Conservation (phyloP, 139 green algal genomes). For the Chlamydomonas schloesseri region DNA sequence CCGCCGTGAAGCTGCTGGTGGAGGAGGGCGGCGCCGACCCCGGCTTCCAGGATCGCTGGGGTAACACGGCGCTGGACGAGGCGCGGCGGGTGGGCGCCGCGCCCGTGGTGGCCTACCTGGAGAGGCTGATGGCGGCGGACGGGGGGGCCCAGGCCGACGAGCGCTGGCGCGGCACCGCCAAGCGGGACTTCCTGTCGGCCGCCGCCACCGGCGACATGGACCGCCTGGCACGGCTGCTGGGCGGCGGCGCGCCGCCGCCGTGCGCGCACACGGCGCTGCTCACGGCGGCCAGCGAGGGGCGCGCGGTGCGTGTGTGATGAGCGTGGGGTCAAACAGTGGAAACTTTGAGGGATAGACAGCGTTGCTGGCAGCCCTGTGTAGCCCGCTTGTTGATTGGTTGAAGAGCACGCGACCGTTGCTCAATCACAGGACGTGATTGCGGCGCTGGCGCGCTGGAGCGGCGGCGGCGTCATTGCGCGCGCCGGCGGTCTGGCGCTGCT, state of each 20-base stretch:
- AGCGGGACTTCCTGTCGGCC: slow-evolving; percentile 13
- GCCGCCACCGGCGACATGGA: slow-evolving; percentile 43
- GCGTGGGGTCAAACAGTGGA: too few species aligned
- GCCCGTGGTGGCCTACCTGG: slow-evolving; percentile 46
- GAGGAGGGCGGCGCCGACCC: slow-evolving; percentile 50
- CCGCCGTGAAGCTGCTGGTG: slow-evolving; percentile 54
- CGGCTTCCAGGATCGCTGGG: slow-evolving; percentile 56
- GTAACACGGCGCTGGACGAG: slow-evolving; percentile 62
- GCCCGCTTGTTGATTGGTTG: too few species aligned
- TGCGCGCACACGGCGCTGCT: slow-evolving; percentile 63
- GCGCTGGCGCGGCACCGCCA: not conserved
- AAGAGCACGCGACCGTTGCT: too few species aligned
- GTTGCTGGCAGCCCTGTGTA: too few species aligned
- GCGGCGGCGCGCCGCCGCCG: slow-evolving; percentile 55
- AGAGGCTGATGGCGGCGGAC: not conserved
- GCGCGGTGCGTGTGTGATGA: slow-evolving; percentile 37
- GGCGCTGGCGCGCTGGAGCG: slow-evolving; percentile 57
- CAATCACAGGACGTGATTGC: slow-evolving; percentile 33
- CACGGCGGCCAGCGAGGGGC: slow-evolving; percentile 60
- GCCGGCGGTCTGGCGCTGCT: slow-evolving; percentile 2
- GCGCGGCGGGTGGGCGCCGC: slow-evolving; percentile 59
- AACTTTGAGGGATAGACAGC: not conserved
- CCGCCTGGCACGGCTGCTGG: slow-evolving; percentile 58
- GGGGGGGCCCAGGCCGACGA: not conserved
- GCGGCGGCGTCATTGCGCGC: not conserved